These are phyloP conservation scores for Ajuga chamaepitys DNA, from an alignment of 257 asterid species.

Conservation along the genomic window DNA sequence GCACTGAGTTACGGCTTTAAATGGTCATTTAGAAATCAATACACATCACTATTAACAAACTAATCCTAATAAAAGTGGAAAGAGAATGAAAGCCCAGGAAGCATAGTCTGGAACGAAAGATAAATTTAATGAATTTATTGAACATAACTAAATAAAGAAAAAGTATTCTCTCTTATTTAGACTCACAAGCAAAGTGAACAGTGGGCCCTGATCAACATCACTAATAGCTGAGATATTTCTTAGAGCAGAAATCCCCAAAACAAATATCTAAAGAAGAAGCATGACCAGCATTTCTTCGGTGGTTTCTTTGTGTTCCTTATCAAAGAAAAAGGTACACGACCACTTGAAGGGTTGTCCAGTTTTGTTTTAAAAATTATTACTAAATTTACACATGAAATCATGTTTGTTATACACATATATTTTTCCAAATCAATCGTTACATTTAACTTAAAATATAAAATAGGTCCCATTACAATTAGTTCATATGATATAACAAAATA, in stretches of 20 bases:
- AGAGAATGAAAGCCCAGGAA: background rate
- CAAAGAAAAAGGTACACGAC: background rate
- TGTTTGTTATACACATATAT: too few relatives aligned
- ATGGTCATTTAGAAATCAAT: background rate
- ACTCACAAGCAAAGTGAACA: background rate
- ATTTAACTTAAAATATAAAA: too few relatives aligned
- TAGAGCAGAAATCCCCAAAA: background rate
- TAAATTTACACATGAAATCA: too few relatives aligned
- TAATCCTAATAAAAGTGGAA: background rate
- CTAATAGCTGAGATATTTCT: background rate
- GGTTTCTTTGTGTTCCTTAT: slow-evolving; percentile 5
- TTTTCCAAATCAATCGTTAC: too few relatives aligned
- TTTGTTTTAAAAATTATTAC: too few relatives aligned
- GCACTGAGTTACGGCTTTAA: background rate
- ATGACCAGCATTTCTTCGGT: background rate
- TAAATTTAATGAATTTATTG: background rate
- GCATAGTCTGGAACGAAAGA: background rate
- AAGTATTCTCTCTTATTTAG: slow-evolving; percentile 8
- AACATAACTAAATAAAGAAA: background rate
- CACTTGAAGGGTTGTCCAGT: too few relatives aligned
- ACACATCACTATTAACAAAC: background rate
- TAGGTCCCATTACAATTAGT: too few relatives aligned
- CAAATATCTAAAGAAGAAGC: background rate
- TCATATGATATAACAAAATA: too few relatives aligned
- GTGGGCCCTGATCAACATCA: background rate